Evolutionary conservation across 202 grass and related monocot species (phyloP).

Genomic region (Miscanthus sacchariflorus): DNA sequence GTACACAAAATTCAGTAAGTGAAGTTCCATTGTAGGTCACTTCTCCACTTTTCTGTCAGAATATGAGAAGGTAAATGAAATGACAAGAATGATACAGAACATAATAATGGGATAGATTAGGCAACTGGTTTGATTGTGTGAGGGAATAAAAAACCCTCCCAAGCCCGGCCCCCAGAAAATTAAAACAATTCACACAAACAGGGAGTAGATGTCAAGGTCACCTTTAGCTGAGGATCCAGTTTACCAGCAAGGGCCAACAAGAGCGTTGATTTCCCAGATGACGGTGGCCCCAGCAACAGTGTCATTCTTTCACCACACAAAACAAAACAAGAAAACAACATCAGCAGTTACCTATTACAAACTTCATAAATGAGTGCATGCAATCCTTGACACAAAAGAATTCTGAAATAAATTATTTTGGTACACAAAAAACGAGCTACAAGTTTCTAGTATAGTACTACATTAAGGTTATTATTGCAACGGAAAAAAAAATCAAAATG

Average conservation of each 20-base stretch:
- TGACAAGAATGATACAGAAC: neutral
- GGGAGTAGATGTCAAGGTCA: slow-evolving; percentile 30
- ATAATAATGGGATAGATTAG: neutral
- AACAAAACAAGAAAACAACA: neutral
- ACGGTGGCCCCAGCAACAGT: slow-evolving; percentile 69
- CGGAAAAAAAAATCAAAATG: neutral
- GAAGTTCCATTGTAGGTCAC: slow-evolving; percentile 63
- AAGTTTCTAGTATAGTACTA: neutral
- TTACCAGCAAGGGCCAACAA: slow-evolving; percentile 63
- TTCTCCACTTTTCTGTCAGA: slow-evolving; percentile 60
- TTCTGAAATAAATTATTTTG: neutral
- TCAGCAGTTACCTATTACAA: neutral
- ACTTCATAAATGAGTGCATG: neutral
- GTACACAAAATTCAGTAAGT: slow-evolving; percentile 67
- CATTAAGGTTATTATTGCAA: slow-evolving; percentile 9
- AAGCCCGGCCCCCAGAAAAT: neutral
- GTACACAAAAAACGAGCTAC: neutral
- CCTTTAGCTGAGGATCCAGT: slow-evolving; percentile 74
- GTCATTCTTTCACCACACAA: slow-evolving; percentile 60
- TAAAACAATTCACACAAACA: neutral
- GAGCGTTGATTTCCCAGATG: slow-evolving; percentile 77
- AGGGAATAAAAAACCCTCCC: neutral
- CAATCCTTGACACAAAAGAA: neutral
- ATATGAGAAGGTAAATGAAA: neutral
- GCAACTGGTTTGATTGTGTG: neutral